These are phyloP conservation scores for Sporobolus alterniflorus DNA, from an alignment of 202 grass and related monocot genomes.

Conservation along the genomic window DNA sequence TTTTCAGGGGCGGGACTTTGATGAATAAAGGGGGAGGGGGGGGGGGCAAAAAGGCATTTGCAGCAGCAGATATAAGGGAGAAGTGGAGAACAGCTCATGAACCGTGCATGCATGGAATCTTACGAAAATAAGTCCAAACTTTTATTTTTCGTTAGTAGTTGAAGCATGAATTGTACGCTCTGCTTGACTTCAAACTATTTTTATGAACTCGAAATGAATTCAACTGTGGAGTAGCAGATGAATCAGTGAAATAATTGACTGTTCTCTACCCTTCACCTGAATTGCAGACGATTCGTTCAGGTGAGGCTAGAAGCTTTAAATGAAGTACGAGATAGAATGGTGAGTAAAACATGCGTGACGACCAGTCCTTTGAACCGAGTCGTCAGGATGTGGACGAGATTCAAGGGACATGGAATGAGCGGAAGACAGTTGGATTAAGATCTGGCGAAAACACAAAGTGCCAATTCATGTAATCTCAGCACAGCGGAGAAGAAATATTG, in stretches of 20 bases:
- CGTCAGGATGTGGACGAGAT: constrained; percentile 23
- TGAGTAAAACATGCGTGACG: constrained; percentile 31
- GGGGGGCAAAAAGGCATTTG: constrained; percentile 45
- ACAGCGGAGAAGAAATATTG: constrained; percentile 10
- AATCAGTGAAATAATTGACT: not conserved
- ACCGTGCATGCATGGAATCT: constrained; percentile 50
- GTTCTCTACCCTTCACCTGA: constrained; percentile 2
- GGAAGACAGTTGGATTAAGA: constrained; percentile 10
- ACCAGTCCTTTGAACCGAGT: constrained; percentile 16
- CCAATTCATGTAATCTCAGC: constrained; percentile 37
- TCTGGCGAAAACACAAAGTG: constrained; percentile 14
- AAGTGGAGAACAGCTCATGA: constrained; percentile 34
- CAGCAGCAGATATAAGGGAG: constrained; percentile 30
- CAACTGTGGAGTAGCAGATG: not conserved
- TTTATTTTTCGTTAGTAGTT: too few species aligned
- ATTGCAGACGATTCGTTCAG: constrained; percentile 34
- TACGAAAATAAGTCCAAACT: too few species aligned
- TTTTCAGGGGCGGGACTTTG: constrained; percentile 42
- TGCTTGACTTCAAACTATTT: not conserved
- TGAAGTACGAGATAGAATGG: constrained; percentile 25
- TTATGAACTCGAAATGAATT: not conserved
- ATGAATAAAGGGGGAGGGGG: constrained; percentile 18
- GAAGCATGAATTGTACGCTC: not conserved
- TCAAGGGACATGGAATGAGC: constrained; percentile 11
- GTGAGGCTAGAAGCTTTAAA: constrained; percentile 45